A percentile compares a stretch with the other conserved stretches of the same genome.
Conservation (phyloP, 371 early-diverging fungal genomes). For the Saksenaea oblongispora region DNA sequence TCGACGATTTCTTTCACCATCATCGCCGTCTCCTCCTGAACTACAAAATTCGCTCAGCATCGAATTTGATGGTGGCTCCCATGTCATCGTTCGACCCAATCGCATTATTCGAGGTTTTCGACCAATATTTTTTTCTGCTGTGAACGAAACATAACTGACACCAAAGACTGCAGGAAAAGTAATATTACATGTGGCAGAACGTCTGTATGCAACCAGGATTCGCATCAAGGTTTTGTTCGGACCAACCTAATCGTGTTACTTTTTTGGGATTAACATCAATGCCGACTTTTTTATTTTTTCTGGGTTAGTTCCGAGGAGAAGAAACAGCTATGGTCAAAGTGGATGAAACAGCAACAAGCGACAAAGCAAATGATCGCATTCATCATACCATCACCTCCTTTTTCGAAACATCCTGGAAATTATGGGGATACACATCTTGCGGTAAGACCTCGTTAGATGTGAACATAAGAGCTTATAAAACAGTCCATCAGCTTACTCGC, state of each 20-base stretch:
- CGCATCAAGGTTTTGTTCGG: slow-evolving; percentile 22
- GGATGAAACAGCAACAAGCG: slow-evolving; percentile 24
- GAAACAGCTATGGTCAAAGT: slow-evolving; percentile 36
- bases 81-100: slow-evolving; percentile 36
- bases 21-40: not conserved
- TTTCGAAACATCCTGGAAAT: slow-evolving; percentile 35
- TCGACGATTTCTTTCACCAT: not conserved
- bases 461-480: not conserved
- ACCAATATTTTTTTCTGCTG: not conserved
- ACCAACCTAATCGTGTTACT: not conserved
- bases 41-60: slow-evolving; percentile 15
- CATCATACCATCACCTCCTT: slow-evolving; percentile 35
- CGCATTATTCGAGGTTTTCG: slow-evolving; percentile 31
- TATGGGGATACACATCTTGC: slow-evolving; percentile 36
- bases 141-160: not conserved
- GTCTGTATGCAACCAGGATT: slow-evolving; percentile 31
- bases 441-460: slow-evolving; percentile 15
- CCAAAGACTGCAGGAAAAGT: slow-evolving; percentile 23
- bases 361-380: slow-evolving; percentile 25
- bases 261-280: not conserved
- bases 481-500: slow-evolving; percentile 31
- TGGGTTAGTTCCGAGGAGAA: slow-evolving; percentile 34
- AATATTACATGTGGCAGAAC: slow-evolving; percentile 15
- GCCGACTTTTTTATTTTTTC: not conserved
- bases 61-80: slow-evolving; percentile 30